Conservation (phyloP, 352 stramenopile species). For the Pythium brachiatum region DNA sequence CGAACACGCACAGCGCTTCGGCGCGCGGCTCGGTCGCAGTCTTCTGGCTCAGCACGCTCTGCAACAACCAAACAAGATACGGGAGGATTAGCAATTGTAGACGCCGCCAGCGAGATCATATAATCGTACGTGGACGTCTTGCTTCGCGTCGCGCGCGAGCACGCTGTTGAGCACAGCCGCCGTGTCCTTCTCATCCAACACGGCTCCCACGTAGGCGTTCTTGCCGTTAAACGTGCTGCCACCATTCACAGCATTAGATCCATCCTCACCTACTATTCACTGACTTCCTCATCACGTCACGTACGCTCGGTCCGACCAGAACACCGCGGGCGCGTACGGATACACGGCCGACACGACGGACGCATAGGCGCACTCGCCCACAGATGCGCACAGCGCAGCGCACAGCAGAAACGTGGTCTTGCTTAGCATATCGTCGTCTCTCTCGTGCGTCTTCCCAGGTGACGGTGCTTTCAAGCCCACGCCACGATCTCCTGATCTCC, state of each 20-base stretch:
- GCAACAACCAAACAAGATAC: neutral
- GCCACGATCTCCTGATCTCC: neutral
- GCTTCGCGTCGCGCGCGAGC: slow-evolving; percentile 26
- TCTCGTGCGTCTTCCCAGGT: too few species aligned
- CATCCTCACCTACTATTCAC: neutral
- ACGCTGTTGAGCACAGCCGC: slow-evolving; percentile 30
- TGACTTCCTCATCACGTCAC: slow-evolving; percentile 18
- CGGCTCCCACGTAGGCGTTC: slow-evolving; percentile 46
- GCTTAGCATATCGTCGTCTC: slow-evolving; percentile 3
- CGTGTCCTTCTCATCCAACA: slow-evolving; percentile 43
- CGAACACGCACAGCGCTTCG: slow-evolving; percentile 62
- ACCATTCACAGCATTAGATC: neutral
- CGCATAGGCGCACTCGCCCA: slow-evolving; percentile 18
- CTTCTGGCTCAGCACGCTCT: slow-evolving; percentile 42
- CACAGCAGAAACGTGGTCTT: slow-evolving; percentile 16
- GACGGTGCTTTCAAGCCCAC: too few species aligned
- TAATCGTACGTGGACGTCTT: slow-evolving; percentile 39
- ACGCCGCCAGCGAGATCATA: neutral
- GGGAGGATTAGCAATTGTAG: neutral
- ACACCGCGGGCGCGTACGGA: slow-evolving; percentile 53
- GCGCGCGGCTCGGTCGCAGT: slow-evolving; percentile 16
- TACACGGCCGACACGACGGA: slow-evolving; percentile 30
- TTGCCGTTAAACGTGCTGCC: slow-evolving; percentile 43
- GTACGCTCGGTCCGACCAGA: slow-evolving; percentile 69
- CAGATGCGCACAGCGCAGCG: slow-evolving; percentile 18